Evolutionary conservation across 768 basidiomycete genomes (phyloP).

Genomic region (Chalciporus sphaerocephalus): DNA sequence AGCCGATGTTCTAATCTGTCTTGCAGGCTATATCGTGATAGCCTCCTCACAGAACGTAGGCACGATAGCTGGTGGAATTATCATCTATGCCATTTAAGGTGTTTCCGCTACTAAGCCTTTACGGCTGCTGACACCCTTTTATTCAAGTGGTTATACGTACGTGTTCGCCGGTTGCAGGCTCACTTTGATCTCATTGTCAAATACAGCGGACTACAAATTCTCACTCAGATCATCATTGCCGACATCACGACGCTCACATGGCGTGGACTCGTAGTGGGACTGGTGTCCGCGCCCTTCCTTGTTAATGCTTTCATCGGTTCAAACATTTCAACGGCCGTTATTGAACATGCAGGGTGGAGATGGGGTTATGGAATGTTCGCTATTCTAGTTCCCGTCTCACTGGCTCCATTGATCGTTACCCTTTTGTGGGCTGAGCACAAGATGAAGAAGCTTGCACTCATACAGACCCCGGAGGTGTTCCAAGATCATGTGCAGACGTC

Average conservation of each 20-base stretch:
- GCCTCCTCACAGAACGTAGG: conserved; percentile 45
- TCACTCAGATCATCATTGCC: conserved; percentile 61
- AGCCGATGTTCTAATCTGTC: background rate
- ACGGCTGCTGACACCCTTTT: conserved; percentile 21
- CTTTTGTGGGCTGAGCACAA: conserved; percentile 53
- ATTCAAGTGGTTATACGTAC: conserved; percentile 54
- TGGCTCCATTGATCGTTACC: conserved; percentile 49
- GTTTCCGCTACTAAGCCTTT: background rate
- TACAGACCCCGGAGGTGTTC: conserved; percentile 8
- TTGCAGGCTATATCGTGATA: conserved; percentile 47
- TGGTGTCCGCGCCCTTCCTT: conserved; percentile 50
- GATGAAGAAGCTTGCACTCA: conserved; percentile 37
- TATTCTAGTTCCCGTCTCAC: conserved; percentile 48
- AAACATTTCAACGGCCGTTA: conserved; percentile 47
- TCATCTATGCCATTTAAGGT: conserved; percentile 53
- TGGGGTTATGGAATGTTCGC: conserved; percentile 68
- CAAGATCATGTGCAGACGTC: background rate
- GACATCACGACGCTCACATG: conserved; percentile 56
- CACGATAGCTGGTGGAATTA: conserved; percentile 49
- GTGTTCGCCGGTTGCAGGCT: conserved; percentile 16
- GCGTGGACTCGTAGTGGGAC: conserved; percentile 47
- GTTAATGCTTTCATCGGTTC: conserved; percentile 64
- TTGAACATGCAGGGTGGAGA: conserved; percentile 53
- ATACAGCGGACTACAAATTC: conserved; percentile 52
- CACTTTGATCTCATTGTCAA: background rate